These are phyloP conservation scores for Colletotrichum chlorophyti DNA, from an alignment of 2,329 filamentous ascomycete species.

Conservation along the genomic window DNA sequence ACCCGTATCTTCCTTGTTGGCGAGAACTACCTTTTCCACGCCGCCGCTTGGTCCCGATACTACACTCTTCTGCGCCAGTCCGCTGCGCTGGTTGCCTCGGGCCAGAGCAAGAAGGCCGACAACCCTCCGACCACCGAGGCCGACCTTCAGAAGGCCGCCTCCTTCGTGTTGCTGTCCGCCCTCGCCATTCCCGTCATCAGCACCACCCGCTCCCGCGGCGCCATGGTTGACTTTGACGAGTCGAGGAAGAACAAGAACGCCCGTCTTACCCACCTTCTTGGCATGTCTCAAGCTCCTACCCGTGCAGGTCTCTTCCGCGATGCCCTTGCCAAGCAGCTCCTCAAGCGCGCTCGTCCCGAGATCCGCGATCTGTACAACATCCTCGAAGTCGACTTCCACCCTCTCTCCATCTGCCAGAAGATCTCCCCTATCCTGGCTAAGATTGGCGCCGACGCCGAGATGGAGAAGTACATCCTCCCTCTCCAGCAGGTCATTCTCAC, in stretches of 20 bases:
- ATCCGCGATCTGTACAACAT: conserved; percentile 99
- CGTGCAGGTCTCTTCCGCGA: conserved; percentile 94
- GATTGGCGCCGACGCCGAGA: conserved; percentile 92
- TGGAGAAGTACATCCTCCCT: conserved; percentile 95
- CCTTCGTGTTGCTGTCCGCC: conserved; percentile 92
- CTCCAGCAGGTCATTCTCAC: conserved; percentile 99
- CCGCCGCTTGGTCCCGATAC: conserved; percentile 95
- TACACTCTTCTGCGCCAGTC: conserved; percentile 96
- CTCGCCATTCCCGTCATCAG: conserved; percentile 99
- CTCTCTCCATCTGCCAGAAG: conserved; percentile 98
- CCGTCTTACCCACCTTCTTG: conserved; percentile 91
- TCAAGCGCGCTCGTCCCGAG: conserved; percentile 91
- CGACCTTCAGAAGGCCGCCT: conserved; percentile 92
- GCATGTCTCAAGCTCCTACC: conserved; percentile 89
- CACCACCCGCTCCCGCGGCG: conserved; percentile 93
- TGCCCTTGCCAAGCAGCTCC: conserved; percentile 90
- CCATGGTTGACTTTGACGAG: conserved; percentile 95
- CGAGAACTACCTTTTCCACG: conserved; percentile 99
- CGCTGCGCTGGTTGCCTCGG: conserved; percentile 79
- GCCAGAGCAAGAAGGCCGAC: conserved; percentile 91
- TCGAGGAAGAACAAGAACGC: conserved; percentile 99
- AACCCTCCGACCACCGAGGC: conserved; percentile 89
- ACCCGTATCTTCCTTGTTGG: conserved; percentile 98
- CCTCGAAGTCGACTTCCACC: conserved; percentile 98
- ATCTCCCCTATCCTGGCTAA: conserved; percentile 94